A percentile compares a stretch with the other conserved stretches of the same genome.
Conservation (phyloP, 352 stramenopile genomes). For the Peronosclerospora sorghi region DNA sequence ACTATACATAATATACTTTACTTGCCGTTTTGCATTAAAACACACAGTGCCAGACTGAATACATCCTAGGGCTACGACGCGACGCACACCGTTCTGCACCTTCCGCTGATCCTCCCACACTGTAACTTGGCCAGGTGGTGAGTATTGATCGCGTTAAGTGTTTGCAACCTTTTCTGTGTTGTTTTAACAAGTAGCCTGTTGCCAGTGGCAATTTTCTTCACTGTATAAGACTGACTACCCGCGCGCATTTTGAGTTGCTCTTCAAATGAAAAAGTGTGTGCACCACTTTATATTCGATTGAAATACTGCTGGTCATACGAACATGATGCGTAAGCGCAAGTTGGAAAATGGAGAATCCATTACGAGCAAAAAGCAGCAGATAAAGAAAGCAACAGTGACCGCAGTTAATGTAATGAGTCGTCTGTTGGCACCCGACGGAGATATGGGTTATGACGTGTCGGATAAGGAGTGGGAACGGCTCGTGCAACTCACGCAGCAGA, state of each 20-base stretch:
- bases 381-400: conserved; percentile 43
- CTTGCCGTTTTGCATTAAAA: too few species aligned
- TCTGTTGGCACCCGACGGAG: conserved; percentile 29
- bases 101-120: too few species aligned
- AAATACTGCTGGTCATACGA: neutral
- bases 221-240: conserved; percentile 38
- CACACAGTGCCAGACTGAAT: too few species aligned
- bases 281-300: too few species aligned
- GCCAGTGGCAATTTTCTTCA: conserved; percentile 50
- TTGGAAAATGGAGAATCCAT: conserved; percentile 7
- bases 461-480: conserved; percentile 60
- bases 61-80: too few species aligned
- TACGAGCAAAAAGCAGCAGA: conserved; percentile 46
- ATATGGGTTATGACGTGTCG: conserved; percentile 43
- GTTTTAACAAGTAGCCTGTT: conserved; percentile 49
- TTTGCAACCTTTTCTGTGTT: too few species aligned
- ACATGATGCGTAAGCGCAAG: conserved; percentile 29
- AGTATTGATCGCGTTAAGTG: too few species aligned
- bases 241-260: conserved; percentile 10
- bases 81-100: too few species aligned
- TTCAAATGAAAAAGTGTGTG: too few species aligned
- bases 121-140: too few species aligned
- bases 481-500: conserved; percentile 49
- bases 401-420: conserved; percentile 67
- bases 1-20: too few species aligned